phyloP scores from a whole-genome alignment of 805 yeast genomes.

The Hanseniaspora clermontiae region DNA sequence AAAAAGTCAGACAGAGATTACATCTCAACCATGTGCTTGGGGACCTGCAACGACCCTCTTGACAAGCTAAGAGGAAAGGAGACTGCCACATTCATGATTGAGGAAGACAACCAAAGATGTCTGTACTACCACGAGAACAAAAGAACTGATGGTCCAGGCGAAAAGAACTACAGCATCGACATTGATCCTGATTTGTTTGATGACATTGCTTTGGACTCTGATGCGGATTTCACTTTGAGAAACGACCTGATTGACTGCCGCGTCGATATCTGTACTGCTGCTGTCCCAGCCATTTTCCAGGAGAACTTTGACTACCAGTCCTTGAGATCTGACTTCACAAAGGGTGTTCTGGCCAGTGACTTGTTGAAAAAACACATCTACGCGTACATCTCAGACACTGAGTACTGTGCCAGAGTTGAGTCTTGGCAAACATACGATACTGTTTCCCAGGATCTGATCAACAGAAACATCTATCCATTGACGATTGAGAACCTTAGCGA shows the following conservation, averaged over 20 bases:
- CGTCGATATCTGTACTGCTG: constrained; percentile 88
- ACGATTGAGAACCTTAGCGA: constrained; percentile 73
- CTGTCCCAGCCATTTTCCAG: constrained; percentile 87
- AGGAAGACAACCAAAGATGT: constrained; percentile 60
- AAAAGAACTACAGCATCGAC: constrained; percentile 37
- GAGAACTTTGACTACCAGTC: constrained; percentile 92
- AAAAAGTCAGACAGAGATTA: constrained; percentile 74
- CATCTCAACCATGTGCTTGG: constrained; percentile 84
- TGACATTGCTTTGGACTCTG: constrained; percentile 35
- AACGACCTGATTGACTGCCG: constrained; percentile 94
- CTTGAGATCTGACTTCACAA: constrained; percentile 74
- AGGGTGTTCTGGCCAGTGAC: constrained; percentile 83
- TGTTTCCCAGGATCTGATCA: constrained; percentile 74
- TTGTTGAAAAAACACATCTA: constrained; percentile 81
- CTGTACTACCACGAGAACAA: constrained; percentile 74
- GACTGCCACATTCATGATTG: constrained; percentile 75
- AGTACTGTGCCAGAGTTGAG: constrained; percentile 90
- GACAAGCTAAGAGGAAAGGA: constrained; percentile 79
- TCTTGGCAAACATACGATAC: constrained; percentile 90
- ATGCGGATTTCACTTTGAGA: constrained; percentile 54
- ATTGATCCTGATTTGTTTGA: constrained; percentile 78
- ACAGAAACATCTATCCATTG: constrained; percentile 86
- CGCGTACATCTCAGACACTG: constrained; percentile 66
- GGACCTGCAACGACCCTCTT: constrained; percentile 60
- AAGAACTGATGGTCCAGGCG: constrained; percentile 30